Conservation (phyloP, 1,284 basidiomycete species). For the Microbotryum intermedium region DNA sequence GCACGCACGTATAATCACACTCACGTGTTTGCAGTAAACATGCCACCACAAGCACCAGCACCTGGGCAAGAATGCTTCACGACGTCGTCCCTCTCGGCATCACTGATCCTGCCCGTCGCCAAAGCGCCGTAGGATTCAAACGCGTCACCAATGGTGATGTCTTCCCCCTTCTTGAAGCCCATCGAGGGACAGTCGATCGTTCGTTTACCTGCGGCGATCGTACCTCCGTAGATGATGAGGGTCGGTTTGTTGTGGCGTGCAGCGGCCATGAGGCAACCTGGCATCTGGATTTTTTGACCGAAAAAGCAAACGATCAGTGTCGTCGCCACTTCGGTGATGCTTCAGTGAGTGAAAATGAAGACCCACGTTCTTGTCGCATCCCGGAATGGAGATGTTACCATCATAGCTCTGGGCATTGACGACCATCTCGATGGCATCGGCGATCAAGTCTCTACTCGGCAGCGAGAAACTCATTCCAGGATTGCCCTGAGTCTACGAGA, state of each 20-base stretch:
- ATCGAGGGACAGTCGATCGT: slow-evolving; percentile 6
- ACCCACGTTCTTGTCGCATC: slow-evolving; percentile 68
- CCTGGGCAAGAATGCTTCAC: slow-evolving; percentile 12
- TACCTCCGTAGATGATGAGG: slow-evolving; percentile 46
- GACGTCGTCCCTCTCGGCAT: not conserved
- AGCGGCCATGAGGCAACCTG: slow-evolving; percentile 72
- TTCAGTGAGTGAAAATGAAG: not conserved
- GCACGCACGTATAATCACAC: slow-evolving; percentile 13
- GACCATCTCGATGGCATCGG: slow-evolving; percentile 70
- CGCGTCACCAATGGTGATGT: slow-evolving; percentile 9
- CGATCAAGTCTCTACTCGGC: slow-evolving; percentile 77
- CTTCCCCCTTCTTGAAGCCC: slow-evolving; percentile 2
- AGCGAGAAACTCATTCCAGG: slow-evolving; percentile 68
- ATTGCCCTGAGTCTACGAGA: slow-evolving; percentile 7
- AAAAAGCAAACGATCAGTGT: too few species aligned
- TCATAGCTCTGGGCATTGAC: slow-evolving; percentile 7
- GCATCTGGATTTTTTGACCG: slow-evolving; percentile 45
- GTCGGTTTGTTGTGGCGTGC: slow-evolving; percentile 8
- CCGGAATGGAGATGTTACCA: slow-evolving; percentile 8
- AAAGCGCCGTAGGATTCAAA: slow-evolving; percentile 10
- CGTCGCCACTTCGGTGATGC: too few species aligned
- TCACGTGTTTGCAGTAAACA: slow-evolving; percentile 58
- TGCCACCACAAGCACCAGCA: slow-evolving; percentile 7
- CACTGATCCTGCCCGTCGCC: slow-evolving; percentile 3
- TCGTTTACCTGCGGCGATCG: slow-evolving; percentile 8